Conservation (phyloP, 1,284 basidiomycete species). For the Farysia itapuensis region DNA sequence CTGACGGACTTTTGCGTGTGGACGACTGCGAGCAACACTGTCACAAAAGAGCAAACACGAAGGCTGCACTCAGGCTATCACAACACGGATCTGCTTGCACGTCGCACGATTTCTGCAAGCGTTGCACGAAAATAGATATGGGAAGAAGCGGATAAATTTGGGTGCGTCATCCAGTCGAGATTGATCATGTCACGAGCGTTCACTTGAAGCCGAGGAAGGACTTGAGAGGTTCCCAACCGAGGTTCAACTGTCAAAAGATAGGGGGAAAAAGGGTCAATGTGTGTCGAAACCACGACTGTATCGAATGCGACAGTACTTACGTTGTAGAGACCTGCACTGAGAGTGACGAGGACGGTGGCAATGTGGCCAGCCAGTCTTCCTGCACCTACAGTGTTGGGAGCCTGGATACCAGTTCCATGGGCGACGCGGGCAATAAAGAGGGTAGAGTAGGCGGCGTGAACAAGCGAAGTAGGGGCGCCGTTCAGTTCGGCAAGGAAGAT, state of each 20-base stretch:
- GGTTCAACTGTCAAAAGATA: slow-evolving; percentile 30
- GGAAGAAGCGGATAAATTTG: too few relatives aligned
- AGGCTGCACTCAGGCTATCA: too few relatives aligned
- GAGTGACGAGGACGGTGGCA: slow-evolving; percentile 41
- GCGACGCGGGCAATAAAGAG: slow-evolving; percentile 52
- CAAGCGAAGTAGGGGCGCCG: slow-evolving; percentile 57
- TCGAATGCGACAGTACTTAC: too few relatives aligned
- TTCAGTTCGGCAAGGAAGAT: slow-evolving; percentile 60
- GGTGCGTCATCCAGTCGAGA: too few relatives aligned
- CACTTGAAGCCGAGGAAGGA: slow-evolving; percentile 58
- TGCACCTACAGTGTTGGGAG: slow-evolving; percentile 8
- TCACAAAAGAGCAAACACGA: too few relatives aligned
- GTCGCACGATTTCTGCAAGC: background rate
- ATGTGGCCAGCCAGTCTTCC: slow-evolving; percentile 42
- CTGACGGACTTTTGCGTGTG: too few relatives aligned
- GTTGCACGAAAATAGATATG: too few relatives aligned
- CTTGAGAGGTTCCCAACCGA: slow-evolving; percentile 59
- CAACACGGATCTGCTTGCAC: background rate
- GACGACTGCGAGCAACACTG: too few relatives aligned
- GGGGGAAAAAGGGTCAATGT: background rate
- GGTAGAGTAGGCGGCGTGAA: slow-evolving; percentile 55
- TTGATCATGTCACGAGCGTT: slow-evolving; percentile 1
- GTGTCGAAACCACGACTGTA: too few relatives aligned
- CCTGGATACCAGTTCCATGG: slow-evolving; percentile 44
- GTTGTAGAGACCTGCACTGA: slow-evolving; percentile 55